Percentiles rank a stretch among this genome's conserved stretches.
These are phyloP conservation scores for Sphaerulina musiva DNA, from an alignment of 2,329 filamentous ascomycete genomes.

Conservation along the genomic window DNA sequence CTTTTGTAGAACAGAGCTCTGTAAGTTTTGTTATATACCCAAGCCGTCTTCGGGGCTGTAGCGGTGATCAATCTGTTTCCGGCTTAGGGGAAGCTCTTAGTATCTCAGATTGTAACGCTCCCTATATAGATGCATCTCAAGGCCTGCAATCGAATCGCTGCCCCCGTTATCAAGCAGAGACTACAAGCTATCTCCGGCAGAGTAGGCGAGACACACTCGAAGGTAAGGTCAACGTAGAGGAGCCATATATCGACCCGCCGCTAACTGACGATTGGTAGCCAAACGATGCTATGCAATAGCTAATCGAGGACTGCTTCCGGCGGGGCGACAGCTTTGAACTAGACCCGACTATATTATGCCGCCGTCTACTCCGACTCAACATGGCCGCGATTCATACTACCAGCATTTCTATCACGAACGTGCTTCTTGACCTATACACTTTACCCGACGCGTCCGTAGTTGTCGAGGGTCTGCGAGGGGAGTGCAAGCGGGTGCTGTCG, in stretches of 20 bases:
- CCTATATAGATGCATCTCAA: too few species aligned
- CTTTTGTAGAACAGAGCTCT: conserved; percentile 20
- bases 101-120: conserved; percentile 17
- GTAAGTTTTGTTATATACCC: conserved; percentile 17
- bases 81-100: conserved; percentile 13
- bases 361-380: conserved; percentile 22
- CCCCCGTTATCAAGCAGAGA: too few species aligned
- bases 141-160: too few species aligned
- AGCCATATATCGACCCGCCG: conserved; percentile 6
- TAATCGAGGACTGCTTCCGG: conserved; percentile 16
- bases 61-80: conserved; percentile 19
- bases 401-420: conserved; percentile 23
- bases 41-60: conserved; percentile 18
- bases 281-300: conserved; percentile 24
- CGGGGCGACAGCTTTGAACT: conserved; percentile 14
- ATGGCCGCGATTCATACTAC: conserved; percentile 28
- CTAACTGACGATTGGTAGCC: too few species aligned
- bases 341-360: conserved; percentile 15
- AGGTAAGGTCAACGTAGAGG: conserved; percentile 2
- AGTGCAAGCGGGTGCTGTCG: conserved; percentile 19
- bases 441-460: conserved; percentile 16
- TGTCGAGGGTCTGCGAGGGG: conserved; percentile 22
- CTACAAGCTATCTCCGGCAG: too few species aligned
- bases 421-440: conserved; percentile 22
- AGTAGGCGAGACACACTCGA: conserved; percentile 14